Evolutionary conservation across 2,329 filamentous ascomycete species (phyloP).

Genomic region (Dactylellina cionopaga): DNA sequence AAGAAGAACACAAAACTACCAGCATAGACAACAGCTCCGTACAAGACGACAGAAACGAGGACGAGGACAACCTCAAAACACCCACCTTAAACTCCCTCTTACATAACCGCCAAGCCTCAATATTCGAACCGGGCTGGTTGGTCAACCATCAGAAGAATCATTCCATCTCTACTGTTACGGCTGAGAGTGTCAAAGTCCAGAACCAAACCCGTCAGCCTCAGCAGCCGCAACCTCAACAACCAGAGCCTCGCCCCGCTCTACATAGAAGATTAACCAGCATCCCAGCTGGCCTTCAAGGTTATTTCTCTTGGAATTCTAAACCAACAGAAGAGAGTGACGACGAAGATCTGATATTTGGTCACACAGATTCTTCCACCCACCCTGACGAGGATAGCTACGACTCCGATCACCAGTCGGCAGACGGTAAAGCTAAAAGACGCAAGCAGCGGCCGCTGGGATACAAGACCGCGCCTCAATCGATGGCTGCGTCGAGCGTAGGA

Average conservation of each 20-base stretch:
- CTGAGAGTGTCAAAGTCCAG: conserved; percentile 40
- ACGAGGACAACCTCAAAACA: conserved; percentile 43
- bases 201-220: not conserved
- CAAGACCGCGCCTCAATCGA: conserved; percentile 50
- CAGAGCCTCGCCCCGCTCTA: conserved; percentile 9
- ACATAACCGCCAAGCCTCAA: conserved; percentile 28
- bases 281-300: conserved; percentile 44
- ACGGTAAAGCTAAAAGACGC: conserved; percentile 8
- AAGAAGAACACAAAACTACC: conserved; percentile 26
- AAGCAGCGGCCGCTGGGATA: conserved; percentile 18
- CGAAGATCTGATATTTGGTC: conserved; percentile 47
- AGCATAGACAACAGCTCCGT: conserved; percentile 34
- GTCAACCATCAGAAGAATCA: conserved; percentile 41
- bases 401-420: too few species aligned
- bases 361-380: conserved; percentile 46
- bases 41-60: conserved; percentile 29
- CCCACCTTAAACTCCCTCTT: conserved; percentile 44
- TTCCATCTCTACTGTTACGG: conserved; percentile 49
- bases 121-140: conserved; percentile 48
- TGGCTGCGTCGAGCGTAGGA: conserved; percentile 44
- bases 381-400: conserved; percentile 49
- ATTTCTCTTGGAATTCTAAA: conserved; percentile 46
- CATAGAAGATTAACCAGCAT: conserved; percentile 42
- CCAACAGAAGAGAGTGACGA: conserved; percentile 28
- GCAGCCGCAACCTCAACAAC: conserved; percentile 11